phyloP scores from a whole-genome alignment of 495 filamentous ascomycete species.

The Evernia prunastri region DNA sequence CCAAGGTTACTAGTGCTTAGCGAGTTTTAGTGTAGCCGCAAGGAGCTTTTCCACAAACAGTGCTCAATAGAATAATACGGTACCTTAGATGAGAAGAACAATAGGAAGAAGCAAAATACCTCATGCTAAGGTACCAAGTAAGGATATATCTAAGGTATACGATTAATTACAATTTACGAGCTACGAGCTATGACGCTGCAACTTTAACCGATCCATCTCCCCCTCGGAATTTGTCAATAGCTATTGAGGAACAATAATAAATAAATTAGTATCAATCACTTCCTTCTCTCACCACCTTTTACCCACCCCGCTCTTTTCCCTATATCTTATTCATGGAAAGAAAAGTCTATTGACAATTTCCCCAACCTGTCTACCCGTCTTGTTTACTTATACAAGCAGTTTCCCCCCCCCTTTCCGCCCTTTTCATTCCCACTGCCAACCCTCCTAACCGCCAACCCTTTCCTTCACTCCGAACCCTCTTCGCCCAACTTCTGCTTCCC shows the following conservation, averaged over 20 bases:
- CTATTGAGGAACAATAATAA: too few relatives aligned
- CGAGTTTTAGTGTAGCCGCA: too few relatives aligned
- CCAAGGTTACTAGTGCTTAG: neutral
- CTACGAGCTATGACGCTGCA: neutral
- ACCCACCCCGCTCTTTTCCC: too few relatives aligned
- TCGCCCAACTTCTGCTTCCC: neutral
- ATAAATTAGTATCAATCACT: too few relatives aligned
- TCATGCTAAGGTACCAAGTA: too few relatives aligned
- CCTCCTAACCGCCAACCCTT: neutral
- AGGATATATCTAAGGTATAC: too few relatives aligned
- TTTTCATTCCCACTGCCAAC: neutral
- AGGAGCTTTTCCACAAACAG: neutral
- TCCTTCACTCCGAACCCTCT: neutral
- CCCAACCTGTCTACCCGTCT: neutral
- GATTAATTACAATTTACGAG: too few relatives aligned
- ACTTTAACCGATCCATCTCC: too few relatives aligned
- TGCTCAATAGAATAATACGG: slow-evolving; percentile 2
- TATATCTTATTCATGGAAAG: neutral
- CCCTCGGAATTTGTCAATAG: too few relatives aligned
- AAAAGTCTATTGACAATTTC: neutral
- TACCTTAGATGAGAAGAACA: neutral
- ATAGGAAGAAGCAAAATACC: slow-evolving; percentile 1
- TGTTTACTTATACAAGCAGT: neutral
- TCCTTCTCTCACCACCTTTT: too few relatives aligned
- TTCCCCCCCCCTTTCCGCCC: neutral